Conservation (phyloP, 1,139 yeast species). For the Taphrina confusa region DNA sequence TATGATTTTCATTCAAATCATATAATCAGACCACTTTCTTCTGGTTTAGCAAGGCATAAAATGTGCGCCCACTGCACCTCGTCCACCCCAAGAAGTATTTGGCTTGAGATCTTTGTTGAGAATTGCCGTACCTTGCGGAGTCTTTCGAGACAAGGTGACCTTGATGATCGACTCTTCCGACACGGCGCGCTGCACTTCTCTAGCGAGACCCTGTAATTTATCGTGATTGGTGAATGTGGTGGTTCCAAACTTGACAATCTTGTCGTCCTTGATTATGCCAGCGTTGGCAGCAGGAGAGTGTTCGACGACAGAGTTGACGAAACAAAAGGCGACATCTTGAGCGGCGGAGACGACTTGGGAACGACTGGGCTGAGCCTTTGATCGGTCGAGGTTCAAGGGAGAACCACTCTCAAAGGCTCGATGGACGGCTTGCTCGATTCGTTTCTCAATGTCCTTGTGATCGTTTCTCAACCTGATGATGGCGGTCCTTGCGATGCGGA, state of each 20-base stretch:
- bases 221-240: slow-evolving; percentile 59
- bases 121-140: slow-evolving; percentile 32
- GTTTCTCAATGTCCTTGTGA: slow-evolving; percentile 50
- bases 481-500: slow-evolving; percentile 63
- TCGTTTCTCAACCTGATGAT: slow-evolving; percentile 73
- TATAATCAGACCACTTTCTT: too few relatives aligned
- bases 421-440: slow-evolving; percentile 23
- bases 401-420: slow-evolving; percentile 9
- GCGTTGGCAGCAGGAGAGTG: slow-evolving; percentile 56
- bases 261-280: slow-evolving; percentile 52
- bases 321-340: slow-evolving; percentile 43
- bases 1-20: too few relatives aligned
- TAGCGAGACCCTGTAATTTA: slow-evolving; percentile 51
- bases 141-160: slow-evolving; percentile 27
- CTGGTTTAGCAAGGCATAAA: slow-evolving; percentile 55
- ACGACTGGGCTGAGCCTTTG: slow-evolving; percentile 51
- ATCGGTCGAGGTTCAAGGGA: slow-evolving; percentile 53
- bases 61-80: slow-evolving; percentile 73
- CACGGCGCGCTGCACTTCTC: slow-evolving; percentile 41
- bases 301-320: slow-evolving; percentile 46
- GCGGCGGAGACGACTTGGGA: slow-evolving; percentile 24
- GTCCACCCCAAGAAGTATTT: slow-evolving; percentile 63
- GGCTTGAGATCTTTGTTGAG: slow-evolving; percentile 52
- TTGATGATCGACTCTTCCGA: slow-evolving; percentile 3
- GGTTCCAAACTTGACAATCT: slow-evolving; percentile 56